Evolutionary conservation across 805 yeast genomes (phyloP), one percentile per base, ranked within the genome.

Genomic region (Candida germanica): DNA sequence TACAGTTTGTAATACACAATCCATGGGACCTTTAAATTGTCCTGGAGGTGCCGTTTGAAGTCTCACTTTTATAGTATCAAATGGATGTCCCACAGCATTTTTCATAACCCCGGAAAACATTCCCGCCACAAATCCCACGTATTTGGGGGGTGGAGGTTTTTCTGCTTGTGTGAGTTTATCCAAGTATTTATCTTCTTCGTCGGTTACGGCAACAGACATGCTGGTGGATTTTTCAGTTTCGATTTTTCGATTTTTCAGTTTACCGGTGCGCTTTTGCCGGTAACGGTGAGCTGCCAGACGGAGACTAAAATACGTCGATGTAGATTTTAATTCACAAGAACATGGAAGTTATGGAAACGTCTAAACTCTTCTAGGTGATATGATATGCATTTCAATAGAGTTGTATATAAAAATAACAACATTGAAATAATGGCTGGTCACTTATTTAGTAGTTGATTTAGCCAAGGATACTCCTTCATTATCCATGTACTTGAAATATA

Each of bases 81-180:
- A 86, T 8, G 96, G 96, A 58, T 87, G 96, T 2, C 96, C 96
- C 7, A 88, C 96, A 1, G 83, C 79, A 48, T 88, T 84, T 55
- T 88, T 88, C 50, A 86, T 83, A 16, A 86, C 77, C 15, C 96
- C 97, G 0, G 91, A 81, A 53, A 84, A 84, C 51, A 84, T 78
- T 6, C 96, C 97, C 2, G 96, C 95, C 15, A 87, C 74, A 53
- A 87, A 88, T 14, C 96, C 96, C 41, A 80, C 72, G 46, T 74
- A 77, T 38, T 53, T 58, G 8, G 81, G 77, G 1, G 79, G 77
- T n/a, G 54, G 46, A 2, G 52, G 56, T 23, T 43, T 46, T 11
- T 23, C 44, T 14, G 13, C 29, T 6, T 31, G 23, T n/a, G 26
- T 17, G 4, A 38, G 19, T 27, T 40, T 31, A 20, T 38, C 43